Evolutionary conservation across 1,284 basidiomycete species (phyloP).

Genomic region (Sporisorium exsertum): DNA sequence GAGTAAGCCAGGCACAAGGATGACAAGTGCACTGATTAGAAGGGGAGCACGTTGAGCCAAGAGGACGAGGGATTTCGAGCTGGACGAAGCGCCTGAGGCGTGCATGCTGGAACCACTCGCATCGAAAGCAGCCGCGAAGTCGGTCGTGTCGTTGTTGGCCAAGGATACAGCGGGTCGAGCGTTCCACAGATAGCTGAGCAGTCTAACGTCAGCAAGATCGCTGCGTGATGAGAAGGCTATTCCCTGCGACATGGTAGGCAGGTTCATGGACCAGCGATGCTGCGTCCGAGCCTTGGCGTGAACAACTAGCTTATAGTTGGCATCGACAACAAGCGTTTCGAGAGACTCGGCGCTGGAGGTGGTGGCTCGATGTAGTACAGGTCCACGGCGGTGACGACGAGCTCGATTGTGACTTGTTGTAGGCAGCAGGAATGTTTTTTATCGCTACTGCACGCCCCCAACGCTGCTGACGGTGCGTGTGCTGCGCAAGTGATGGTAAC

Average conservation of each 20-base stretch:
- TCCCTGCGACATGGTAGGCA: conserved; percentile 1
- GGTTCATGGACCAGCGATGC: not conserved
- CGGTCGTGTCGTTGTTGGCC: not conserved
- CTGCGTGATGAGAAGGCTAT: not conserved
- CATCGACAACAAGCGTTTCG: not conserved
- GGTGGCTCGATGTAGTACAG: not conserved
- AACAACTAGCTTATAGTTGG: not conserved
- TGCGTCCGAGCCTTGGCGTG: not conserved
- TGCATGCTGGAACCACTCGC: not conserved
- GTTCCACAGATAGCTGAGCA: conserved; percentile 12
- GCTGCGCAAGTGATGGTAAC: not conserved
- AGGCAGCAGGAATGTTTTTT: not conserved
- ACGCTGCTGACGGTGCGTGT: not conserved
- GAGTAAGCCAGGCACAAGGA: not conserved
- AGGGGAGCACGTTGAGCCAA: conserved; percentile 13
- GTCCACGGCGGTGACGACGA: not conserved
- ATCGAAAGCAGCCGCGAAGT: not conserved
- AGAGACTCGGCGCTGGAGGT: too few relatives aligned
- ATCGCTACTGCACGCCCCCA: not conserved
- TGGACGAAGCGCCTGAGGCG: not conserved
- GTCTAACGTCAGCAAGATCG: conserved; percentile 11
- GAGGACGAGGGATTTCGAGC: not conserved
- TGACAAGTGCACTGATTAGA: conserved; percentile 4
- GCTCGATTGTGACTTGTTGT: not conserved
- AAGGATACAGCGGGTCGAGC: not conserved